These are phyloP conservation scores for Syncephalastrum monosporum DNA, from an alignment of 371 early-diverging fungal species.

Conservation along the genomic window DNA sequence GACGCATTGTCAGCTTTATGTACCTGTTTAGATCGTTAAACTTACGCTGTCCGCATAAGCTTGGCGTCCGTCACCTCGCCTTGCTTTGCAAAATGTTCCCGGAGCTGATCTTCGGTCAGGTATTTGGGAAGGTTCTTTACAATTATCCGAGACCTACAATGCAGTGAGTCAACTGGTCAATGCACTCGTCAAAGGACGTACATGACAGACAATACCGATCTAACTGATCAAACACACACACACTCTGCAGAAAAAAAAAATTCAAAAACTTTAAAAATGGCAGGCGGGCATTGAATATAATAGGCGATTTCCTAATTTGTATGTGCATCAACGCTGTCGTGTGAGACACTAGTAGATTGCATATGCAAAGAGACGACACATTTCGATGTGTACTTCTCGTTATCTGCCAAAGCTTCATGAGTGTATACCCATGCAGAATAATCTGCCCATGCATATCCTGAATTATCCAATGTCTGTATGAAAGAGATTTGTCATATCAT, in stretches of 20 bases:
- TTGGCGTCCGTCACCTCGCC: slow-evolving; percentile 93
- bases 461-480: no score
- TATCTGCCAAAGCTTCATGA: no score
- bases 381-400: no score
- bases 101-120: slow-evolving; percentile 78
- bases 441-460: no score
- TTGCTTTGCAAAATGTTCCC: slow-evolving; percentile 81
- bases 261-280: not conserved
- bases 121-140: slow-evolving; percentile 94
- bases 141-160: slow-evolving; percentile 66
- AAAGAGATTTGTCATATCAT: no score
- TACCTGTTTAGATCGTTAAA: slow-evolving; percentile 3
- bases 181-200: no score
- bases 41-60: slow-evolving; percentile 79
- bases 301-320: not conserved
- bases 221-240: slow-evolving; percentile 1
- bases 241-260: not conserved
- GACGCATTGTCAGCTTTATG: not conserved
- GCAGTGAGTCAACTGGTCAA: not conserved
- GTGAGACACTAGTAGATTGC: no score
- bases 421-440: no score
- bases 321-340: no score
- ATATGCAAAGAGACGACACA: no score
- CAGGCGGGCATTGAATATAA: slow-evolving; percentile 8
- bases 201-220: no score